Conservation (phyloP, 768 basidiomycete genomes). For the Paxillus involutus region DNA sequence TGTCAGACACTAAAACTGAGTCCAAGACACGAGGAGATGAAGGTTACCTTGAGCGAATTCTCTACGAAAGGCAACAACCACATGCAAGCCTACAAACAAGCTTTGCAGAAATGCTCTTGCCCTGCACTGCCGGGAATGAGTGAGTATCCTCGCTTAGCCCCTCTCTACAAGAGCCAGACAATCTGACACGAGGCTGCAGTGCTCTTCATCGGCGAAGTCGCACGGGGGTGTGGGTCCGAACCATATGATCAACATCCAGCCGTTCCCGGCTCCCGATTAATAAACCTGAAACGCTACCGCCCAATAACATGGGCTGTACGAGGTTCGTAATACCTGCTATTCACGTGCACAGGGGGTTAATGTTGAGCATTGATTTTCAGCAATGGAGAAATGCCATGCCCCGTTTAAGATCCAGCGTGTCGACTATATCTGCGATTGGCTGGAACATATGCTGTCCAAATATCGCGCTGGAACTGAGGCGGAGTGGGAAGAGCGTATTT, state of each 20-base stretch:
- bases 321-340: constrained; percentile 26
- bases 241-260: constrained; percentile 25
- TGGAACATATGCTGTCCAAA: constrained; percentile 30
- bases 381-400: constrained; percentile 46
- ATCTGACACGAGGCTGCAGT: constrained; percentile 18
- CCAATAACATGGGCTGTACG: constrained; percentile 40
- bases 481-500: constrained; percentile 28
- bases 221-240: constrained; percentile 33
- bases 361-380: constrained; percentile 25
- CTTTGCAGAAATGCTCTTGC: constrained; percentile 26
- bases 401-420: constrained; percentile 39
- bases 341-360: not conserved
- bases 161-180: not conserved
- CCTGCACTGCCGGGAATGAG: constrained; percentile 35
- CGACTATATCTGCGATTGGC: constrained; percentile 40
- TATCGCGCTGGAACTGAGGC: constrained; percentile 27
- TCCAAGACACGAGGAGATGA: constrained; percentile 21
- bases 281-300: constrained; percentile 41
- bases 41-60: constrained; percentile 15
- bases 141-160: constrained; percentile 2
- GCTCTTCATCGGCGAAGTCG: constrained; percentile 32
- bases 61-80: constrained; percentile 26
- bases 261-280: constrained; percentile 27
- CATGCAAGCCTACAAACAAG: constrained; percentile 30
- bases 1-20: constrained; percentile 27